phyloP scores from a whole-genome alignment of 2,329 filamentous ascomycete genomes.

The Trichoderma sp. region DNA sequence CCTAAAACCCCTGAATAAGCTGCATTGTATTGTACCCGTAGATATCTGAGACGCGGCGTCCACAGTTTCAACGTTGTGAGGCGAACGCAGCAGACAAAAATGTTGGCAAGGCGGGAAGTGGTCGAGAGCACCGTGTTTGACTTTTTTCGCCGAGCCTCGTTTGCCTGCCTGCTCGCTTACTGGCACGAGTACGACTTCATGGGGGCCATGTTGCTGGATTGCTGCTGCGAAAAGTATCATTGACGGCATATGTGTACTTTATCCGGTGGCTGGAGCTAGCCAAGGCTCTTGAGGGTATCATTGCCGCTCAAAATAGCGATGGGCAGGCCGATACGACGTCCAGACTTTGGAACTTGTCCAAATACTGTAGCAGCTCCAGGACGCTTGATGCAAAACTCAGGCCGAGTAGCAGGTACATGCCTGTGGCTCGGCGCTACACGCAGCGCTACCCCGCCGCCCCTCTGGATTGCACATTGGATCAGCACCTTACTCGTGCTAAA shows the following conservation, averaged over 20 bases:
- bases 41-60: background rate
- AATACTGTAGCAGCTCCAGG: background rate
- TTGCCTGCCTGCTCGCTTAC: constrained; percentile 16
- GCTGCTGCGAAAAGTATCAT: background rate
- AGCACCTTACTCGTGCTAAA: constrained; percentile 21
- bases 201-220: constrained; percentile 7
- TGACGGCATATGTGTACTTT: background rate
- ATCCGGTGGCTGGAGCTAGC: constrained; percentile 13
- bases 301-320: constrained; percentile 8
- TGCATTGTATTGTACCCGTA: background rate
- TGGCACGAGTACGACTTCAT: constrained; percentile 5
- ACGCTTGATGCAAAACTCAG: background rate
- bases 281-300: constrained; percentile 12
- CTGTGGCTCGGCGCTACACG: constrained; percentile 15
- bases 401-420: constrained; percentile 21
- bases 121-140: background rate
- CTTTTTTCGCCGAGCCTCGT: background rate
- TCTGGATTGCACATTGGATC: constrained; percentile 24
- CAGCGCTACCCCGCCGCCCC: constrained; percentile 21
- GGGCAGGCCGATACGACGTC: background rate
- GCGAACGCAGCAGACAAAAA: background rate
- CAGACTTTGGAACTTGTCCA: background rate
- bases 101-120: background rate
- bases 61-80: constrained; percentile 17
- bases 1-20: background rate